Conservation (phyloP, 164 flowering plant genomes). For the Stephania cephalantha region DNA sequence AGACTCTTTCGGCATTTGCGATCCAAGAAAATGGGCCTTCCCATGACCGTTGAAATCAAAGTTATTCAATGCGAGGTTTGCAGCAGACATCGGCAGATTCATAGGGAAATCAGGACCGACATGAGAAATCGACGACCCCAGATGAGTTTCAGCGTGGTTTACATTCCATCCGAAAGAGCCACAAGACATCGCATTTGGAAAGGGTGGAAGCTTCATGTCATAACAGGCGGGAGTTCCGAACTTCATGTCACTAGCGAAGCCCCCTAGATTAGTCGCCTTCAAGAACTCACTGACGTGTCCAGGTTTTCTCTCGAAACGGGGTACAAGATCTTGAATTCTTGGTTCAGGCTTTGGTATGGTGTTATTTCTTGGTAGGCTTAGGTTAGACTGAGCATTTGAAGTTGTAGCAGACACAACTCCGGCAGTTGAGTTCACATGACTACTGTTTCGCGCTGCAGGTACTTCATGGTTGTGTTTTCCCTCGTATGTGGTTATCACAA, state of each 20-base stretch:
- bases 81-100: constrained; percentile 27
- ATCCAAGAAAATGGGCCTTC: constrained; percentile 28
- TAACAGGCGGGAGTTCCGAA: constrained; percentile 39
- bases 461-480: constrained; percentile 94
- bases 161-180: constrained; percentile 31
- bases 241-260: constrained; percentile 33
- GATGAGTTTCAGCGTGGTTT: constrained; percentile 22
- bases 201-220: constrained; percentile 48
- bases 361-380: constrained; percentile 29
- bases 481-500: constrained; percentile 71
- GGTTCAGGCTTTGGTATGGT: constrained; percentile 41
- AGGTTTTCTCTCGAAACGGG: constrained; percentile 43
- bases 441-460: constrained; percentile 65
- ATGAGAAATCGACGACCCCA: constrained; percentile 20
- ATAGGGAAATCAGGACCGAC: constrained; percentile 33
- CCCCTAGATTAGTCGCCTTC: constrained; percentile 32
- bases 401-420: constrained; percentile 19
- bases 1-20: constrained; percentile 35
- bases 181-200: constrained; percentile 32
- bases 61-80: constrained; percentile 25
- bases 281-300: constrained; percentile 28
- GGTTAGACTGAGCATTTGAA: constrained; percentile 23
- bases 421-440: constrained; percentile 30
- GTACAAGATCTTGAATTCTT: constrained; percentile 36
- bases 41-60: constrained; percentile 24